Base-by-base conservation (phyloP, 164 flowering plant species). In the Amborella trichopoda region DNA sequence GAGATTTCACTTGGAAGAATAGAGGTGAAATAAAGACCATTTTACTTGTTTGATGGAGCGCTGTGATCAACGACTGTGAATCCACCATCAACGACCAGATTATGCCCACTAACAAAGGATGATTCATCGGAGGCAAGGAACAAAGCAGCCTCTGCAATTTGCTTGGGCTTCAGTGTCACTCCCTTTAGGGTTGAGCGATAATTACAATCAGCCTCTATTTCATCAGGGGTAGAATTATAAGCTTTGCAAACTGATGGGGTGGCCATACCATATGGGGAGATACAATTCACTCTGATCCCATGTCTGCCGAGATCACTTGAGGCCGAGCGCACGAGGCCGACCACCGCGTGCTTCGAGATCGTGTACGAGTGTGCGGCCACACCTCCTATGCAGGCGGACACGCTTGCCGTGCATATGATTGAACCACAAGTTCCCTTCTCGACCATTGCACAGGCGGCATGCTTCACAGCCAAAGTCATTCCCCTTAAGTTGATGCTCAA, bases 61-160 rank as follows among this genome's bases (percentile, higher is more conserved):
- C n/a, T n/a, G n/a, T 30, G 34, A 14, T 37, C 53, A 3, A 70
- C 73, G 6, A 67, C 81, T 0, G 74, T 50, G 40, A 66, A 72
- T 0, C 80, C 95, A 0, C 91, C 95, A 39, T 85, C 95, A 17
- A 85, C 73, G 1, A 56, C 68, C 59, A 85, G 55, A 39, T 85
- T 76, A 23, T 77, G 91, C 0, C 95, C 95, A 34, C 72, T 77
- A 1, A 80, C 60, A 26, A 69, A 80, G 12, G 69, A 69, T 0
- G 93, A 77, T 16, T 86, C 83, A 47, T 78, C 84, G 1, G 82
- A 73, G 2, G 93, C 95, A 6, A 86, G 64, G 65, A 78, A 82
- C 30, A 86, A 40, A 2, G 76, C 89, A 11, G 93, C 82, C 54
- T 86, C 82, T 0, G 84, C 93, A 8, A 80, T 56, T 28, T 82